A percentile compares a stretch with the other conserved stretches of the same genome.
Conservation (phyloP, 306 rosid genomes). For the Trifolium repens region DNA sequence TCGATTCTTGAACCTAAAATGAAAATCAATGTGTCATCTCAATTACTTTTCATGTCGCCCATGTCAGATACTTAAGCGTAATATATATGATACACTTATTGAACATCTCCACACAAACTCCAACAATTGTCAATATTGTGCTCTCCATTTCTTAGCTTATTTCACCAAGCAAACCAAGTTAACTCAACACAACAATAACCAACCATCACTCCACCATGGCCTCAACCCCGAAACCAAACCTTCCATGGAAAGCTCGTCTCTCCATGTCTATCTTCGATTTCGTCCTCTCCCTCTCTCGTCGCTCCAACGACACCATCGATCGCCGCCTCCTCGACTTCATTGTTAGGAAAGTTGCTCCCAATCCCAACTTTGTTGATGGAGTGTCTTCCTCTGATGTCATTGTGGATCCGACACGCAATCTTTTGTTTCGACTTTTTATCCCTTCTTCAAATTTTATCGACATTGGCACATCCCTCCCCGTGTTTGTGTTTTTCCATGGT, state of each 20-base stretch:
- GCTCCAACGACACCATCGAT: constrained; percentile 58
- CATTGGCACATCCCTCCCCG: neutral
- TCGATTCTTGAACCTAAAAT: too few species aligned
- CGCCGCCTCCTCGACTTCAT: constrained; percentile 60
- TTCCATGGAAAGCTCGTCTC: constrained; percentile 53
- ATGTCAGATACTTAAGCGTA: too few species aligned
- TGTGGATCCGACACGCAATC: constrained; percentile 57
- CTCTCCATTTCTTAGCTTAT: too few species aligned
- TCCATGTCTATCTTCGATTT: neutral
- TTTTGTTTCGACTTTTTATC: constrained; percentile 63
- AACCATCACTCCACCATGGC: neutral
- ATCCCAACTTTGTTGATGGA: constrained; percentile 40
- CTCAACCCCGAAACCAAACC: neutral
- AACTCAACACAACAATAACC: neutral
- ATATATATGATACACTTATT: too few species aligned
- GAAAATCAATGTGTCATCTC: too few species aligned
- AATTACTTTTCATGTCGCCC: too few species aligned
- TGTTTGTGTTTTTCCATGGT: constrained; percentile 45
- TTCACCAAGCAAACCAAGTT: neutral
- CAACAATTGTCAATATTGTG: neutral
- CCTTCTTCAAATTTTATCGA: constrained; percentile 35
- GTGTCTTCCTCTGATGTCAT: constrained; percentile 60
- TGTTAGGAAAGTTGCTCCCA: constrained; percentile 35
- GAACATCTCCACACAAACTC: neutral
- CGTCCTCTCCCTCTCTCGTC: constrained; percentile 23